Conservation (phyloP, 169 alveolate genomes). For the Hepatocystis sp. region DNA sequence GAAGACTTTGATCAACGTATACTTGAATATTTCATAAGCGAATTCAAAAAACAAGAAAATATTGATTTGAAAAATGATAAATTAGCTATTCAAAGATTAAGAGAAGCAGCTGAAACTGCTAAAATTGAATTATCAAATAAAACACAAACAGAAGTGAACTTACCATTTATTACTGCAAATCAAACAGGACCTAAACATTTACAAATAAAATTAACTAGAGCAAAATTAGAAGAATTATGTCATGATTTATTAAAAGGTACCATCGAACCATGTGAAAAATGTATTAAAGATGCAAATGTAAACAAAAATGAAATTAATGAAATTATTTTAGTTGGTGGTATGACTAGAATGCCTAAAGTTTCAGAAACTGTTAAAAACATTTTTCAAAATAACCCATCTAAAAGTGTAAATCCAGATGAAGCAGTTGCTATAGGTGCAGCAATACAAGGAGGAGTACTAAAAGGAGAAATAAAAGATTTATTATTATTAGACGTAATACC, state of each 20-base stretch:
- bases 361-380: slow-evolving; percentile 94
- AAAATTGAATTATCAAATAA: slow-evolving; percentile 97
- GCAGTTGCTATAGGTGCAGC: slow-evolving; percentile 99
- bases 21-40: slow-evolving; percentile 93
- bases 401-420: slow-evolving; percentile 99
- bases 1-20: slow-evolving; percentile 98
- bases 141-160: slow-evolving; percentile 95
- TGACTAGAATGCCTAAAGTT: slow-evolving; percentile 99
- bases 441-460: slow-evolving; percentile 96
- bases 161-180: slow-evolving; percentile 99
- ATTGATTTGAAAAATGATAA: slow-evolving; percentile 96
- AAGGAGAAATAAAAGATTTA: slow-evolving; percentile 98
- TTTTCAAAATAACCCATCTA: slow-evolving; percentile 96
- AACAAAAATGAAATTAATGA: slow-evolving; percentile 94
- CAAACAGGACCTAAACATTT: slow-evolving; percentile 98
- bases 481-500: slow-evolving; percentile 97
- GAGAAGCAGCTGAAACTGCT: slow-evolving; percentile 99
- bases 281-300: slow-evolving; percentile 96
- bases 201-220: slow-evolving; percentile 96
- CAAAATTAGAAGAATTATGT: slow-evolving; percentile 94
- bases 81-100: slow-evolving; percentile 97
- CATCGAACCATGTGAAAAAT: slow-evolving; percentile 96
- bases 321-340: slow-evolving; percentile 99
- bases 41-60: slow-evolving; percentile 96
- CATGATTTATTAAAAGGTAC: slow-evolving; percentile 94